phyloP scores from a whole-genome alignment of 2,329 filamentous ascomycete genomes.

The Colletotrichum musae region DNA sequence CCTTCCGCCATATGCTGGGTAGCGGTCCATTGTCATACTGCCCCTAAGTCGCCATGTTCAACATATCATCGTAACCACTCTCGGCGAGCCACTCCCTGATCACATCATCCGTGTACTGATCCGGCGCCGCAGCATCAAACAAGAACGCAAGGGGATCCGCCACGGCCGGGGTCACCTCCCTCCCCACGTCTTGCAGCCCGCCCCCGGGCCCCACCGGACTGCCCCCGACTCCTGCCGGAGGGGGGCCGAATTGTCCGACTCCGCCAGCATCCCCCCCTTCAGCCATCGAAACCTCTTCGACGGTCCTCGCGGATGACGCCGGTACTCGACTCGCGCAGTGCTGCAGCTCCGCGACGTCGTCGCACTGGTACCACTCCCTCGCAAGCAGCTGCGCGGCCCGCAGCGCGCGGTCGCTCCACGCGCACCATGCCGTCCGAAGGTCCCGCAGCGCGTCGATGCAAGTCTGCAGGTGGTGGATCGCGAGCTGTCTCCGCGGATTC shows the following conservation, averaged over 20 bases:
- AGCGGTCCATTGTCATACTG: too few relatives aligned
- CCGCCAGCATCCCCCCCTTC: neutral
- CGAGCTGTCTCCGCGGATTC: constrained; percentile 32
- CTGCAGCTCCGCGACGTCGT: constrained; percentile 35
- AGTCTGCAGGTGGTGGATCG: constrained; percentile 35
- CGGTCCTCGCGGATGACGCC: neutral
- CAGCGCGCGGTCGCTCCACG: constrained; percentile 41
- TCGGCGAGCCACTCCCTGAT: constrained; percentile 27
- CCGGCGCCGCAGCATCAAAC: constrained; percentile 17
- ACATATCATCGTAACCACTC: constrained; percentile 20
- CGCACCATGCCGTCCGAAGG: constrained; percentile 38
- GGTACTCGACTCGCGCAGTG: neutral
- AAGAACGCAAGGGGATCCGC: constrained; percentile 3
- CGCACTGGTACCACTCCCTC: constrained; percentile 41
- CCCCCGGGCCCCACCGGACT: too few relatives aligned
- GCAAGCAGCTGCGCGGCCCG: constrained; percentile 37
- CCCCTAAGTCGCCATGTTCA: constrained; percentile 2
- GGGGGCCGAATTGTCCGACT: neutral
- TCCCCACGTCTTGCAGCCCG: neutral
- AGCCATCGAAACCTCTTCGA: neutral
- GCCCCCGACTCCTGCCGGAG: neutral
- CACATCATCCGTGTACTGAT: constrained; percentile 23
- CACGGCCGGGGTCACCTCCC: neutral
- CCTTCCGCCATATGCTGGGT: too few relatives aligned
- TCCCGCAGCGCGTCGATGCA: constrained; percentile 41